Conservation (phyloP, 176 grass and related monocot genomes). For the Zea luxurians region DNA sequence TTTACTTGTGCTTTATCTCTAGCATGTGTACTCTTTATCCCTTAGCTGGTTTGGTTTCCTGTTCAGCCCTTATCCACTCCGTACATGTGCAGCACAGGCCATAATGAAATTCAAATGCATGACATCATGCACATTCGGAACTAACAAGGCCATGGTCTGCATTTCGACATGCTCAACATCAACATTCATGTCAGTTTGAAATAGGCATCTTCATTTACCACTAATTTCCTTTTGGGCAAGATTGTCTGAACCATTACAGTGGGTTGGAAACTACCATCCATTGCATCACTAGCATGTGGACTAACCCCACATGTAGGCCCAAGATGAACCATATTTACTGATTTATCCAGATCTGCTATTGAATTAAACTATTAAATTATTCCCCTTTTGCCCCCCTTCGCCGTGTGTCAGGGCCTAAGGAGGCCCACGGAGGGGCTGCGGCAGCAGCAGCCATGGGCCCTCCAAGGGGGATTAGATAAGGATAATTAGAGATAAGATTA, state of each 20-base stretch:
- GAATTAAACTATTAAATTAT: neutral
- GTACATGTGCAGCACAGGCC: neutral
- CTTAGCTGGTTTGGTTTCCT: neutral
- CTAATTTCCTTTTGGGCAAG: neutral
- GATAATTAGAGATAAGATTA: no score
- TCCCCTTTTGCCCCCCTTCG: neutral
- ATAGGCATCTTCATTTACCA: constrained; percentile 1
- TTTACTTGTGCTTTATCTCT: neutral
- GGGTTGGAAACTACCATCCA: neutral
- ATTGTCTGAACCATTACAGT: neutral
- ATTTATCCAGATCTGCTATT: neutral
- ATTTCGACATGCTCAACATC: neutral
- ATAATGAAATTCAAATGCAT: neutral
- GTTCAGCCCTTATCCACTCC: neutral
- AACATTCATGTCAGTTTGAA: constrained; percentile 11
- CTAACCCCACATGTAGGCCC: neutral
- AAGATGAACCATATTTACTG: neutral
- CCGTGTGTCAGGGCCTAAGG: no score
- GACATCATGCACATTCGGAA: neutral
- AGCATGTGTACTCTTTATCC: neutral
- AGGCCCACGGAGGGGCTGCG: no score
- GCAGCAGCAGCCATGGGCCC: no score
- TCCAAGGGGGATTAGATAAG: no score
- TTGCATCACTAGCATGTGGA: neutral
- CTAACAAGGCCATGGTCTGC: neutral